Conservation (phyloP, 306 rosid genomes). For the Gynostemma pentaphyllum region DNA sequence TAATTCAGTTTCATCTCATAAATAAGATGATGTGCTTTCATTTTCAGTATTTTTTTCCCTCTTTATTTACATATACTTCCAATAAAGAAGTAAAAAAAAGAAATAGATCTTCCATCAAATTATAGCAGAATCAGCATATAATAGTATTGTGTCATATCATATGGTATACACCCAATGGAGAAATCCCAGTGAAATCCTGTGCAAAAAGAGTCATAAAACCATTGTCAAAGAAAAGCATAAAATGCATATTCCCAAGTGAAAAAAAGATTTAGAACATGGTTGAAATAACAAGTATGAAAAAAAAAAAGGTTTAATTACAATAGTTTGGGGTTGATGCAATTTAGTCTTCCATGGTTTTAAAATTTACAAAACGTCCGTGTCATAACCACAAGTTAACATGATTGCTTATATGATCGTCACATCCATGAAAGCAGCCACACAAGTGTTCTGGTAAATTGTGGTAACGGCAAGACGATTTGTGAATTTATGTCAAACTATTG, state of each 20-base stretch:
- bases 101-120: background rate
- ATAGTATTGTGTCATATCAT: background rate
- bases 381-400: too few relatives aligned
- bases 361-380: too few relatives aligned
- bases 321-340: too few relatives aligned
- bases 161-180: background rate
- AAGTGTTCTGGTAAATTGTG: too few relatives aligned
- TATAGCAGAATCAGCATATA: constrained; percentile 2
- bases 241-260: background rate
- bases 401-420: too few relatives aligned
- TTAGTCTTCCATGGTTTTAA: too few relatives aligned
- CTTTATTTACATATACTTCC: constrained; percentile 7
- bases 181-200: constrained; percentile 11
- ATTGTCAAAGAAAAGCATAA: background rate
- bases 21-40: background rate
- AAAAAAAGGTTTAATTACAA: too few relatives aligned
- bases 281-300: background rate
- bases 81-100: background rate
- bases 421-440: too few relatives aligned
- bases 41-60: background rate
- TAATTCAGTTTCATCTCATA: constrained; percentile 23
- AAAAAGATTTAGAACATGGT: background rate
- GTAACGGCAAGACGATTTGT: too few relatives aligned
- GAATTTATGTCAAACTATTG: too few relatives aligned
- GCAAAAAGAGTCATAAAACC: background rate